These are phyloP conservation scores for Dictyostelium brefeldianum DNA, from an alignment of 78 protist genomes.

Conservation along the genomic window DNA sequence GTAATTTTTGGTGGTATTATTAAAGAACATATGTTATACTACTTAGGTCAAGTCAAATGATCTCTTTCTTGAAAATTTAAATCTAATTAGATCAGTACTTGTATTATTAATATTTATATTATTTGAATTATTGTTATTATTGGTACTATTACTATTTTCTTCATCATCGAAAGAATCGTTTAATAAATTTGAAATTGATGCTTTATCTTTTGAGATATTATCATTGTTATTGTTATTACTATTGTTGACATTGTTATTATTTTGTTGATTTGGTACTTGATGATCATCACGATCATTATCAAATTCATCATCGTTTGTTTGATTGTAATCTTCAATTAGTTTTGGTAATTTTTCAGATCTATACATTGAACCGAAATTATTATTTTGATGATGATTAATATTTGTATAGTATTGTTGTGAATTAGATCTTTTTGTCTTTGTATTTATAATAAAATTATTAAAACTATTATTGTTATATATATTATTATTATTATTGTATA, in stretches of 20 bases:
- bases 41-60: not conserved
- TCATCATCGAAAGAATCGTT: not conserved
- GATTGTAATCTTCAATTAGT: constrained; percentile 6
- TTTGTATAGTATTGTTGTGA: not conserved
- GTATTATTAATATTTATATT: not conserved
- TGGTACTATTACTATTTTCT: not conserved
- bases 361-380: not conserved
- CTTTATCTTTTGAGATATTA: not conserved
- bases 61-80: constrained; percentile 44
- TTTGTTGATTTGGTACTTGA: not conserved
- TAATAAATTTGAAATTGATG: constrained; percentile 35
- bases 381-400: not conserved
- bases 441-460: not conserved
- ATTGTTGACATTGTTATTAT: not conserved
- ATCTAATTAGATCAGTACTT: not conserved
- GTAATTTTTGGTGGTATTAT: no score
- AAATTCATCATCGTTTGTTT: not conserved
- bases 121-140: not conserved
- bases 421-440: constrained; percentile 14
- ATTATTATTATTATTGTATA: not conserved
- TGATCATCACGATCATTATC: not conserved
- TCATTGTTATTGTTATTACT: not conserved
- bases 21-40: no score
- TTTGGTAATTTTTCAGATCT: constrained; percentile 25
- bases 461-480: not conserved